Evolutionary conservation across 345 rosid species (phyloP).

Genomic region (Bruguiera sexangula): DNA sequence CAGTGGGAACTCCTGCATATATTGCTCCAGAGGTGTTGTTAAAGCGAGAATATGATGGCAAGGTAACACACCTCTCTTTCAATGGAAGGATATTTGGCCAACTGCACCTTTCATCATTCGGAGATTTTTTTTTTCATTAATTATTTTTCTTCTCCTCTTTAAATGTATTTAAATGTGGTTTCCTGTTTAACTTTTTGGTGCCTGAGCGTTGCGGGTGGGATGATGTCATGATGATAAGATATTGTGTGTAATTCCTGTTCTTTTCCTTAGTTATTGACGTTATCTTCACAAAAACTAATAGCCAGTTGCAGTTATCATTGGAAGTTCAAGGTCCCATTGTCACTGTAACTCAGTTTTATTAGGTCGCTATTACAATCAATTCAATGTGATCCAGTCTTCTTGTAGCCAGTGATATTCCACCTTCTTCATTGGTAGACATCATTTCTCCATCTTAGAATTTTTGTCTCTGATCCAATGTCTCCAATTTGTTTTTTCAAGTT

Average conservation of each 20-base stretch:
- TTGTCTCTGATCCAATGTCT: too few species aligned
- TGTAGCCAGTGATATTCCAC: too few species aligned
- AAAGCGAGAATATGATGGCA: conserved; percentile 32
- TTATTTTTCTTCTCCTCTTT: background rate
- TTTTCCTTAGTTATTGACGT: background rate
- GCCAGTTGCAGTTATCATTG: too few species aligned
- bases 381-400: too few species aligned
- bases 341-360: too few species aligned
- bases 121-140: background rate
- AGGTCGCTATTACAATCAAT: too few species aligned
- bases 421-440: too few species aligned
- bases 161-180: background rate
- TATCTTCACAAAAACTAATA: too few species aligned
- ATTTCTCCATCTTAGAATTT: too few species aligned
- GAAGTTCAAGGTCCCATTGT: too few species aligned
- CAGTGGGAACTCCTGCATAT: conserved; percentile 37
- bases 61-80: conserved; percentile 15
- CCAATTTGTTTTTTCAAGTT: too few species aligned
- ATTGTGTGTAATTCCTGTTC: background rate
- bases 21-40: conserved; percentile 32
- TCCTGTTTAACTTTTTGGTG: background rate
- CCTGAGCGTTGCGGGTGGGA: background rate
- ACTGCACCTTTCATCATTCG: background rate
- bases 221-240: background rate
- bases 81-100: background rate